A percentile compares a stretch with the other conserved stretches of the same genome.
Evolutionary conservation across 306 rosid genomes (phyloP).

Genomic region (Crataegus laevigata): DNA sequence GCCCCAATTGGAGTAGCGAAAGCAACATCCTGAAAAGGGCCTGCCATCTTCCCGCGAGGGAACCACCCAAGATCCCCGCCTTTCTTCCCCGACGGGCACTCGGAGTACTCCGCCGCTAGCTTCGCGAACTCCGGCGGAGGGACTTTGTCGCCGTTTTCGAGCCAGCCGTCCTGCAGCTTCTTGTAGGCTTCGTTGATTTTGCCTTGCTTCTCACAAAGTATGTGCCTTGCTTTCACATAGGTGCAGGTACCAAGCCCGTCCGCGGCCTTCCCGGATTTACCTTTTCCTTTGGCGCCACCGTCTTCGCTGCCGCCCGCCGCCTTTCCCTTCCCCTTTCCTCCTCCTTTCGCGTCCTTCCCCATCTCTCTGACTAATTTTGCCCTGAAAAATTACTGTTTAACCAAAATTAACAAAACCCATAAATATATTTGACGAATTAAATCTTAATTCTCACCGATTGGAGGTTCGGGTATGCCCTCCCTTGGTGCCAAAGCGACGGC

Average conservation of each 20-base stretch:
- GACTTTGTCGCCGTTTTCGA: slow-evolving; percentile 81
- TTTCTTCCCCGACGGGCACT: slow-evolving; percentile 96
- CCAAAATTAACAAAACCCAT: not conserved
- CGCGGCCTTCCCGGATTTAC: slow-evolving; percentile 66
- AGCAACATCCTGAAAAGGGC: slow-evolving; percentile 96
- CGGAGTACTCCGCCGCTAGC: slow-evolving; percentile 46
- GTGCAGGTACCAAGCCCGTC: slow-evolving; percentile 98
- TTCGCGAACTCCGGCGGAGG: slow-evolving; percentile 96
- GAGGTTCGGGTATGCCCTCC: not conserved
- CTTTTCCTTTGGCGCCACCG: slow-evolving; percentile 76
- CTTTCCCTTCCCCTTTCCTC: slow-evolving; percentile 84
- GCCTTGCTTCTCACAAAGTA: slow-evolving; percentile 92
- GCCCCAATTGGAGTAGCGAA: slow-evolving; percentile 71
- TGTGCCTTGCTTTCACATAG: slow-evolving; percentile 89
- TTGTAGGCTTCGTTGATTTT: slow-evolving; percentile 93
- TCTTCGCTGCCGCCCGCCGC: slow-evolving; percentile 65
- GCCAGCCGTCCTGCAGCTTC: slow-evolving; percentile 97
- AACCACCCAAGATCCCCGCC: slow-evolving; percentile 99
- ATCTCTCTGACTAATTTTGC: slow-evolving; percentile 20
- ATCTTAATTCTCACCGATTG: not conserved
- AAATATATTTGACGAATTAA: not conserved
- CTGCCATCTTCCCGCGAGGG: slow-evolving; percentile 98
- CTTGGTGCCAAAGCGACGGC: not conserved
- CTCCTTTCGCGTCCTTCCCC: slow-evolving; percentile 78
- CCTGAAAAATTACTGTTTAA: not conserved